Evolutionary conservation across 1,284 basidiomycete species (phyloP).

Genomic region (Trametes sp.): DNA sequence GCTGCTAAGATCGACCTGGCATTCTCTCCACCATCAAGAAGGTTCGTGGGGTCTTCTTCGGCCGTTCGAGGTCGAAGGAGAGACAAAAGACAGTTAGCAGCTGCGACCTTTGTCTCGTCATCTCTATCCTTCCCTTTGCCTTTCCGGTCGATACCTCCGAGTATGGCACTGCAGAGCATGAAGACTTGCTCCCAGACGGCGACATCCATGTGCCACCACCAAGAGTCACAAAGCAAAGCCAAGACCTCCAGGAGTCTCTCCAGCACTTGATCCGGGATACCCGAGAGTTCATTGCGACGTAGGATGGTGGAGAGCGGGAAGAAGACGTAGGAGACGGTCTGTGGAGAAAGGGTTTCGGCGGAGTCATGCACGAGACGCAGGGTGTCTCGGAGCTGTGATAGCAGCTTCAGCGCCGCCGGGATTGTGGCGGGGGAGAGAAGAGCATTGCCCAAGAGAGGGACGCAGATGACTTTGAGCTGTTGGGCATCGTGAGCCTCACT

Average conservation of each 20-base stretch:
- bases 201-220: conserved; percentile 81
- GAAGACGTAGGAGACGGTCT: conserved; percentile 85
- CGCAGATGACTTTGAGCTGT: conserved; percentile 81
- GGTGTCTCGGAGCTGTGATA: conserved; percentile 58
- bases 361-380: conserved; percentile 54
- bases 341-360: conserved; percentile 54
- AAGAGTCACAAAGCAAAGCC: conserved; percentile 64
- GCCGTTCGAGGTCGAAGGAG: conserved; percentile 59
- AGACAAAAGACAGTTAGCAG: conserved; percentile 61
- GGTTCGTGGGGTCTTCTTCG: conserved; percentile 45
- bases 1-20: conserved; percentile 41
- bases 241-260: conserved; percentile 78
- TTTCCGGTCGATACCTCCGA: conserved; percentile 67
- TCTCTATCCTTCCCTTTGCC: conserved; percentile 67
- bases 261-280: conserved; percentile 81
- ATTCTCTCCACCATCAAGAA: conserved; percentile 40
- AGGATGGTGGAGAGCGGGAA: conserved; percentile 87
- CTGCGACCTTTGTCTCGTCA: conserved; percentile 81
- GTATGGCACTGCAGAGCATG: conserved; percentile 76
- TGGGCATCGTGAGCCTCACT: background rate
- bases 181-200: conserved; percentile 86
- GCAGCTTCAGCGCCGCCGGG: conserved; percentile 56
- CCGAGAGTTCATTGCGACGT: conserved; percentile 68
- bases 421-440: conserved; percentile 61
- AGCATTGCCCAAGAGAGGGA: conserved; percentile 77